phyloP scores from a whole-genome alignment of 1,139 yeast genomes.

The Geotrichum macrosporum region DNA sequence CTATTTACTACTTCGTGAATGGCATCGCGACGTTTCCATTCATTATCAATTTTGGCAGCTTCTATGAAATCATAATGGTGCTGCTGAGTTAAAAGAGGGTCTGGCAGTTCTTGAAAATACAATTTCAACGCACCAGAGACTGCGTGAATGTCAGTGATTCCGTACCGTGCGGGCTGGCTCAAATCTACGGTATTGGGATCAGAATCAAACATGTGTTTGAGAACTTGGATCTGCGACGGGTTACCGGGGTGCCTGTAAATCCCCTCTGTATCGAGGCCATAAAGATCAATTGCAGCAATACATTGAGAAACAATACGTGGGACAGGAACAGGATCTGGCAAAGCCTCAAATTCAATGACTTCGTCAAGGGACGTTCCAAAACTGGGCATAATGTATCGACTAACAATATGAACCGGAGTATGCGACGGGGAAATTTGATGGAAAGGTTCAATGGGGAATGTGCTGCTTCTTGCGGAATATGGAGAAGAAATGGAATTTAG shows the following conservation, averaged over 20 bases:
- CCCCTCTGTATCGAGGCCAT: slow-evolving; percentile 83
- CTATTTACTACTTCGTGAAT: slow-evolving; percentile 84
- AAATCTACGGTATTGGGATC: slow-evolving; percentile 67
- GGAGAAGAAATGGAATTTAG: background rate
- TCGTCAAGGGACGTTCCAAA: slow-evolving; percentile 80
- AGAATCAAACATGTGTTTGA: slow-evolving; percentile 67
- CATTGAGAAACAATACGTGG: slow-evolving; percentile 90
- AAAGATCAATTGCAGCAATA: slow-evolving; percentile 75
- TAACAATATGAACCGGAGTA: background rate
- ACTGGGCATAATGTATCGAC: slow-evolving; percentile 39
- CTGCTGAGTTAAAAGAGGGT: slow-evolving; percentile 64
- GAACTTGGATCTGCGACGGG: slow-evolving; percentile 63
- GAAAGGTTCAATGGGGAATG: background rate
- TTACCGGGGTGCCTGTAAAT: slow-evolving; percentile 85
- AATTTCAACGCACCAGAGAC: slow-evolving; percentile 73
- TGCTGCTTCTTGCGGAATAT: background rate
- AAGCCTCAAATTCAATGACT: slow-evolving; percentile 75
- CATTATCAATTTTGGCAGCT: slow-evolving; percentile 66
- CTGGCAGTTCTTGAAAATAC: slow-evolving; percentile 77
- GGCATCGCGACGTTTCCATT: slow-evolving; percentile 57
- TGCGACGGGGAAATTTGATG: background rate
- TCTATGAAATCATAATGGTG: slow-evolving; percentile 73
- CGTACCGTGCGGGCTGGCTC: slow-evolving; percentile 46
- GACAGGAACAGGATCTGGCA: slow-evolving; percentile 43
- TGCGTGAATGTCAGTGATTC: slow-evolving; percentile 46